Conservation (phyloP, 306 rosid genomes). For the Oemleria cerasiformis region DNA sequence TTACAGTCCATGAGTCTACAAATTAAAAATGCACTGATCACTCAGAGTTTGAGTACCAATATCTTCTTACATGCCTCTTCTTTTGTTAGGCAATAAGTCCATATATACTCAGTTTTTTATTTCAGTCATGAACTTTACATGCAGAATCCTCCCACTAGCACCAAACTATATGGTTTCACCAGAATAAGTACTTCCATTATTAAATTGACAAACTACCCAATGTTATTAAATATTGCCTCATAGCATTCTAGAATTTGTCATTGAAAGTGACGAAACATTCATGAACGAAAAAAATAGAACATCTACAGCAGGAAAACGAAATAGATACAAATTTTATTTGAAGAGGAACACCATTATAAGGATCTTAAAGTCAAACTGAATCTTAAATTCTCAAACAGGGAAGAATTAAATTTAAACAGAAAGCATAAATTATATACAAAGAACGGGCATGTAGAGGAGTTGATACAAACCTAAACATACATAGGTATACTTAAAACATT, state of each 20-base stretch:
- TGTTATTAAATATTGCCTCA: neutral
- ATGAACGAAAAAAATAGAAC: neutral
- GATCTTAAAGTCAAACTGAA: neutral
- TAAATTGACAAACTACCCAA: neutral
- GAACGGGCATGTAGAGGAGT: neutral
- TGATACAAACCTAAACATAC: neutral
- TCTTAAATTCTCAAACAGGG: neutral
- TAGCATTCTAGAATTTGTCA: neutral
- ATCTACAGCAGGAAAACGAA: neutral
- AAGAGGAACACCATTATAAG: neutral
- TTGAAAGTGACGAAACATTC: neutral
- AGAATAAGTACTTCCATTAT: neutral
- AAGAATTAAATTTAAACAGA: neutral
- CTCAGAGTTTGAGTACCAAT: neutral
- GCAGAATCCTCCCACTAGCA: neutral
- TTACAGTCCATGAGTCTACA: constrained; percentile 7
- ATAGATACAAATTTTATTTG: neutral
- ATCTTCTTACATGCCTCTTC: neutral
- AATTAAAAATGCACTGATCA: neutral
- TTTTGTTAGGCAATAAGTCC: neutral
- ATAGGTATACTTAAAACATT: neutral
- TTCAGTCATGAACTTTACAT: neutral
- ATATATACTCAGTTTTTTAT: neutral
- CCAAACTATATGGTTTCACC: constrained; percentile 3
- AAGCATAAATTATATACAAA: neutral